phyloP scores from a whole-genome alignment of 1,284 basidiomycete genomes.

The Leccinum fallax region DNA sequence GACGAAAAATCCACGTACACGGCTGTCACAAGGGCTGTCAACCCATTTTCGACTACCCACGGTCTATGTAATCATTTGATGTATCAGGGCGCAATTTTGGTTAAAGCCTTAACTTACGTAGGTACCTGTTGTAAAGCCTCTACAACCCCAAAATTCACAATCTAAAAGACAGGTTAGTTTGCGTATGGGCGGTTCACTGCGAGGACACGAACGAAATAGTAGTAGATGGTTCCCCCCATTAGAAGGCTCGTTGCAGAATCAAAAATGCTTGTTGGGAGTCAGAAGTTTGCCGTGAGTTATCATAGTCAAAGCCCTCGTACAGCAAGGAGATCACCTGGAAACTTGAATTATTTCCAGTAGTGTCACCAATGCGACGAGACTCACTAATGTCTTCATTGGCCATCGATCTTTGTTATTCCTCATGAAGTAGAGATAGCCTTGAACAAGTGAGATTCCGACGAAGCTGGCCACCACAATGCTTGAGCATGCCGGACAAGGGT shows the following conservation, averaged over 20 bases:
- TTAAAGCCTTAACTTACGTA: conserved; percentile 7
- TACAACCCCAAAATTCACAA: conserved; percentile 18
- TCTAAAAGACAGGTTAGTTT: conserved; percentile 4
- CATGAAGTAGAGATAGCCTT: conserved; percentile 26
- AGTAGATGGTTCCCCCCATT: conserved; percentile 21
- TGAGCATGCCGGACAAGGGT: neutral
- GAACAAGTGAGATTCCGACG: conserved; percentile 27
- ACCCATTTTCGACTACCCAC: conserved; percentile 19
- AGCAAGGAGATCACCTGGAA: conserved; percentile 19
- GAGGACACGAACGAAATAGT: conserved; percentile 21
- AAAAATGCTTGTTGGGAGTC: conserved; percentile 14
- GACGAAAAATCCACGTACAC: conserved; percentile 10
- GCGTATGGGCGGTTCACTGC: neutral
- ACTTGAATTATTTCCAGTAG: neutral
- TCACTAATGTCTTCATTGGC: conserved; percentile 19
- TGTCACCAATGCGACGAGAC: neutral
- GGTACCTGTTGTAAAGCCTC: conserved; percentile 10
- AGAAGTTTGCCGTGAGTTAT: neutral
- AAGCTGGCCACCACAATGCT: conserved; percentile 8
- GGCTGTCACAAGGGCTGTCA: conserved; percentile 18
- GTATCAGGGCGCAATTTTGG: conserved; percentile 3
- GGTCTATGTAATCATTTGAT: conserved; percentile 4
- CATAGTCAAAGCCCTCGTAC: conserved; percentile 9
- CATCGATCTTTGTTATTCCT: conserved; percentile 18
- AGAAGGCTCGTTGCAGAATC: conserved; percentile 24